Evolutionary conservation across 1,139 yeast species (phyloP).

Genomic region (Petasospora fabianii): DNA sequence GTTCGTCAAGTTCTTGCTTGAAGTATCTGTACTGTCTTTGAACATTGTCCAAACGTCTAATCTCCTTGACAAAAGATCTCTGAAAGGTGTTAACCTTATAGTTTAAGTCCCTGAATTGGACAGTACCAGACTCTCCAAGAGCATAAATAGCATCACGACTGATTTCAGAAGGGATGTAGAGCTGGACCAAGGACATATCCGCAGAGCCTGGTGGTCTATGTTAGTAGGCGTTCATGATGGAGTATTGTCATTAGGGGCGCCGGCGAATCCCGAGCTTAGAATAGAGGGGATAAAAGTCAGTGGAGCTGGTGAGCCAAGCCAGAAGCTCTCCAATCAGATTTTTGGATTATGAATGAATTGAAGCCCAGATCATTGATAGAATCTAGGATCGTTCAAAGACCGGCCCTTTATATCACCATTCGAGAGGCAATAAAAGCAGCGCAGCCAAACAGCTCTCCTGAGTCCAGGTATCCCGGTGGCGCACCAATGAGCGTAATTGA

Average conservation of each 20-base stretch:
- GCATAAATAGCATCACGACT: constrained; percentile 83
- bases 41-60: constrained; percentile 62
- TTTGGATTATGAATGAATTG: too few relatives aligned
- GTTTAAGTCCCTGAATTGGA: constrained; percentile 90
- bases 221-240: constrained; percentile 1
- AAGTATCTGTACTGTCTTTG: constrained; percentile 52
- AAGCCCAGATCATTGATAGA: too few relatives aligned
- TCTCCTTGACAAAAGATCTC: constrained; percentile 79
- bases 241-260: not conserved
- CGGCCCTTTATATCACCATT: not conserved
- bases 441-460: too few relatives aligned
- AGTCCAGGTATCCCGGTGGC: not conserved
- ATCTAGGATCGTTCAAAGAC: not conserved
- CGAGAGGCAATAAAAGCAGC: too few relatives aligned
- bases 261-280: too few relatives aligned
- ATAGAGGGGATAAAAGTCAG: too few relatives aligned
- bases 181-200: constrained; percentile 89
- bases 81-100: constrained; percentile 77
- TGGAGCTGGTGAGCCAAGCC: too few relatives aligned
- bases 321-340: too few relatives aligned
- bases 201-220: constrained; percentile 55
- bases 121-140: constrained; percentile 75
- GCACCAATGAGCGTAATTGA: not conserved
- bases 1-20: constrained; percentile 43
- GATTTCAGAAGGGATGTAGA: constrained; percentile 87